These are phyloP conservation scores for Trichoderma virens DNA, from an alignment of 495 filamentous ascomycete genomes.

Conservation along the genomic window DNA sequence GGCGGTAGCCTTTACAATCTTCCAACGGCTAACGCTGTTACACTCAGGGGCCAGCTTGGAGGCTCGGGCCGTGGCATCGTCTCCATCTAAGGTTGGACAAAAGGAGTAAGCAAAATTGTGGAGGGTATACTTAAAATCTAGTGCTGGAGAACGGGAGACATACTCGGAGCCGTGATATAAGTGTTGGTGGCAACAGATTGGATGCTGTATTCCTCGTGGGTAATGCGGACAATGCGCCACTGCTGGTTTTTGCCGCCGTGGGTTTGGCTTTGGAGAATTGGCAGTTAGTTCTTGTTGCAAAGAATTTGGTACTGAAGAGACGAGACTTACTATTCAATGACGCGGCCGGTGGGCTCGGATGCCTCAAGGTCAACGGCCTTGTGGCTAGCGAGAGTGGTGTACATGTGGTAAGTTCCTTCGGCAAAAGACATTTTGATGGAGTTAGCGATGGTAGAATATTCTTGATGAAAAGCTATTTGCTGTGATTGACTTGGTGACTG, in stretches of 20 bases:
- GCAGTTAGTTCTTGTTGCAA: background rate
- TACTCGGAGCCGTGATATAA: background rate
- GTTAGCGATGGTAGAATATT: background rate
- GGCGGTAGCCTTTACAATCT: background rate
- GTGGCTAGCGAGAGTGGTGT: background rate
- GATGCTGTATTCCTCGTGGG: background rate
- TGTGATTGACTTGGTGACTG: background rate
- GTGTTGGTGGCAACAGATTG: background rate
- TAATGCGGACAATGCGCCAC: background rate
- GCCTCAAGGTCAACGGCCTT: background rate
- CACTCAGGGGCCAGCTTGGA: background rate
- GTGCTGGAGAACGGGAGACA: background rate
- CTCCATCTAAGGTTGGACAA: background rate
- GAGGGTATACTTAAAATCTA: background rate
- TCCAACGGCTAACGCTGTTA: background rate
- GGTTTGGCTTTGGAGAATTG: background rate
- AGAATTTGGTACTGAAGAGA: background rate
- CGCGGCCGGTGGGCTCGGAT: background rate
- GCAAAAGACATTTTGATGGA: background rate
- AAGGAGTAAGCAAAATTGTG: background rate
- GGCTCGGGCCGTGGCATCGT: background rate
- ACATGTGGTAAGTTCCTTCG: background rate
- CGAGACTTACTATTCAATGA: background rate
- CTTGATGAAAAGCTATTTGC: background rate
- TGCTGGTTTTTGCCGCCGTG: background rate